These are phyloP conservation scores for Aspergillus sp. DNA, from an alignment of 2,329 filamentous ascomycete genomes.

Conservation along the genomic window DNA sequence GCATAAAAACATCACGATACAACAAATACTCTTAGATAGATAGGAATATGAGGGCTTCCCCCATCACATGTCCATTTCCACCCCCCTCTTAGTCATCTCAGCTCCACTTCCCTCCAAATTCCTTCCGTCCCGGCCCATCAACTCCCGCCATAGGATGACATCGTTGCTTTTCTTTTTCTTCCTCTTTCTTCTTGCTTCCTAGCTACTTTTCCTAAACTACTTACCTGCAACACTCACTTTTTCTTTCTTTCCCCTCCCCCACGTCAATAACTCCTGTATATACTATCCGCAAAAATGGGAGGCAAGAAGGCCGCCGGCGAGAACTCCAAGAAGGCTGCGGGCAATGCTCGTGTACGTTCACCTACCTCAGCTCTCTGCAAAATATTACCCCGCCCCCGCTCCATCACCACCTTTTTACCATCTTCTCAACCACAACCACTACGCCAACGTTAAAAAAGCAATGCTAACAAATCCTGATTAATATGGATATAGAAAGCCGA, in stretches of 20 bases:
- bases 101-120: too few relatives aligned
- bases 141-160: conserved; percentile 8
- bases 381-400: conserved; percentile 29
- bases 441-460: too few relatives aligned
- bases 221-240: too few relatives aligned
- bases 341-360: conserved; percentile 65
- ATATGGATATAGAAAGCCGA: conserved; percentile 77
- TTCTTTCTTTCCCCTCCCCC: neutral
- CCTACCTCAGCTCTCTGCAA: neutral
- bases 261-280: neutral
- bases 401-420: conserved; percentile 5
- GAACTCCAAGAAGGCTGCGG: conserved; percentile 84
- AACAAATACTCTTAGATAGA: neutral
- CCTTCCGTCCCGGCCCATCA: conserved; percentile 5
- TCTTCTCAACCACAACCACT: neutral
- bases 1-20: too few relatives aligned
- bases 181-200: neutral
- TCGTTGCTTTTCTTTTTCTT: neutral
- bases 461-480: too few relatives aligned
- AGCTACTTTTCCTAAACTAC: neutral
- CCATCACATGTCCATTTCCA: too few relatives aligned
- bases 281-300: conserved; percentile 57
- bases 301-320: conserved; percentile 69
- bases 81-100: conserved; percentile 2
- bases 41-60: neutral